Evolutionary conservation across 2,329 filamentous ascomycete genomes (phyloP).

Genomic region (Ploettnerulaceae sp.): DNA sequence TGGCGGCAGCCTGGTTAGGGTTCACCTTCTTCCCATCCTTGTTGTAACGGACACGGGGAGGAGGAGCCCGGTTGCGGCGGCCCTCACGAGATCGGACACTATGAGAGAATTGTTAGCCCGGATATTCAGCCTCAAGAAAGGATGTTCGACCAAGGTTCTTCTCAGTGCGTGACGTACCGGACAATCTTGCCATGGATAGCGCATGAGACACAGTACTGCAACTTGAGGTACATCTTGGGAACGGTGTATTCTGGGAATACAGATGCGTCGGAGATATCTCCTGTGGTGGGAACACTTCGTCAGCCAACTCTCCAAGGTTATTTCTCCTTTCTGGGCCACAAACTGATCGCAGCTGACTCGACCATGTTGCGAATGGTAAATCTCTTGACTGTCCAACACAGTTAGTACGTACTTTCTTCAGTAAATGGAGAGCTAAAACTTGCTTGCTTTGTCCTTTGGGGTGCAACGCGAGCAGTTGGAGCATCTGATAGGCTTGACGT

Average conservation of each 20-base stretch:
- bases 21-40: conserved; percentile 99
- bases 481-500: conserved; percentile 98
- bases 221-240: conserved; percentile 99
- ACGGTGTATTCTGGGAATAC: conserved; percentile 99
- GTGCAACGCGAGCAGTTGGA: conserved; percentile 72
- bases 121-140: conserved; percentile 39
- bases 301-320: neutral
- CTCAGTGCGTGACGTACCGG: conserved; percentile 72
- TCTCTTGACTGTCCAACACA: conserved; percentile 98
- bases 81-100: conserved; percentile 97
- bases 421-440: neutral
- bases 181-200: conserved; percentile 99
- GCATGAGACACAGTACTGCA: conserved; percentile 99
- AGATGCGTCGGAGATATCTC: conserved; percentile 99
- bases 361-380: conserved; percentile 99
- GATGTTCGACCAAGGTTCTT: conserved; percentile 57
- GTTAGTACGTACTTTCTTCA: neutral
- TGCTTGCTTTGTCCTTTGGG: conserved; percentile 53
- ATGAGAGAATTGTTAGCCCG: conserved; percentile 31
- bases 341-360: conserved; percentile 99
- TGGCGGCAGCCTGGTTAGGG: conserved; percentile 36
- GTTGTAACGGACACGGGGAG: conserved; percentile 75
- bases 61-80: conserved; percentile 94
- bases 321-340: conserved; percentile 40
- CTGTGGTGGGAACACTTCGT: conserved; percentile 42